Evolutionary conservation across 2,329 filamentous ascomycete species (phyloP), one percentile per base, ranked within the genome.

Genomic region (Ophiostoma sp.): DNA sequence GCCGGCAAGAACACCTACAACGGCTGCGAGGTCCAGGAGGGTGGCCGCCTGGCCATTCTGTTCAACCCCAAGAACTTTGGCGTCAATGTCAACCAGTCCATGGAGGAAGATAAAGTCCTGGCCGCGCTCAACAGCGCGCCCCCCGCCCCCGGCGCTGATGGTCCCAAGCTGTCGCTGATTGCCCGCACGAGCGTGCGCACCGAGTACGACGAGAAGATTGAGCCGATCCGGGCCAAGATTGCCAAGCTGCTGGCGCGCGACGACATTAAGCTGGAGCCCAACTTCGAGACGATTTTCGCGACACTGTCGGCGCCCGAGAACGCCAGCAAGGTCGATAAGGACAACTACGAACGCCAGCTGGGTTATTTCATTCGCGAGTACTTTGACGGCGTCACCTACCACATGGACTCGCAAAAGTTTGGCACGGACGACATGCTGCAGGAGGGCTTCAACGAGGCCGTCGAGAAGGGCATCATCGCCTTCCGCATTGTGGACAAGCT

Each of bases 401-500:
- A 69, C n/a, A 69, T 76, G n/a, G 63, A 73, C 31, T 48, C 8
- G 57, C 36, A 73, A n/a, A 72, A 74, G 68, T 77, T 77, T 61
- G 74, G 52, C 68, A 22, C 22, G 2, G 76, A 88, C 74, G 85
- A 87, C 0, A 80, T 87, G 78, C 78, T 87, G 36, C 82, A 81
- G 72, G 86, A 87, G 77, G 85, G 82, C 3, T 82, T 87, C 75
- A 78, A 84, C 22, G 85, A 88, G 75, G 83, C 79, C 2, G 78
- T 87, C n/a, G 80, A 82, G 11, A 83, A 80, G 76, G 81, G 79
- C 52, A 81, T 83, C 76, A 78, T 87, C 22, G 80, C 78, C 25
- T 82, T 88, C 75, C 82, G 85, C 36, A 76, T 88, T 50, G 85
- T 87, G 2, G 85, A 86, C 68, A 80, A 82, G 76, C 80, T 85